Evolutionary conservation across 352 stramenopile genomes (phyloP), one percentile per base, ranked within the genome.

Genomic region (Phytophthora fragariaefolia): DNA sequence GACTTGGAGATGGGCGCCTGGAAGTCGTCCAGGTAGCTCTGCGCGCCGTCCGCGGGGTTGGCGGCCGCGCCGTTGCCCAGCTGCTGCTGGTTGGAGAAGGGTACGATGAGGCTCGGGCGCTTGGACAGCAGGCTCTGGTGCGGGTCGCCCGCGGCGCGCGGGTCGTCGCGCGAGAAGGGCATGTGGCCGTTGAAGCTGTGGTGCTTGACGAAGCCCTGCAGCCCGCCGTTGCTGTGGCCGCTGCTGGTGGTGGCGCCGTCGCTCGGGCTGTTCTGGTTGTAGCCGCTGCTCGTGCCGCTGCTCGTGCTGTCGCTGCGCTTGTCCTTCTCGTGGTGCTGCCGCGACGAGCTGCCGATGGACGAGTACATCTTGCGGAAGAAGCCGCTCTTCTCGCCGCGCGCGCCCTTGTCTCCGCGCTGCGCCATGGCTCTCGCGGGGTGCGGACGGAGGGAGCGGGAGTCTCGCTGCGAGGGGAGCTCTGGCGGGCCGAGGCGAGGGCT

Each of bases 1-100:
- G 83, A 92, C 75, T 93, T 92, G 53, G 85, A 87, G 51, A 92
- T 92, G 22, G 83, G 83, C 54, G 85, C 84, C 64, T 93, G 85
- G 61, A 93, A 93, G 73, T 93, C 85, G 38, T 88, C 79, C 53
- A 89, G 56, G 63, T 93, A 93, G 52, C 66, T 80, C 58, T 74
- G 68, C 6, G 58, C 53, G 18, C 83, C 76, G 15, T 74, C 57
- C 15, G 65, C 38, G 2, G 65, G 49, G 47, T 67, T 71, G 9
- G 32, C 42, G 6, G 49, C 49, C 32, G 66, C 32, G n/a, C 48
- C 60, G 42, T 57, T 65, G 43, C 45, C 27, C 12, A 58, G 42
- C 22, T 74, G 55, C 32, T 76, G 66, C 42, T 76, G 68, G 40
- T 71, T 68, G 22, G 50, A 58, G 52, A 94, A 92, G 10, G 85